Conservation (phyloP, 2,329 filamentous ascomycete species). For the Xylariaceae sp. region DNA sequence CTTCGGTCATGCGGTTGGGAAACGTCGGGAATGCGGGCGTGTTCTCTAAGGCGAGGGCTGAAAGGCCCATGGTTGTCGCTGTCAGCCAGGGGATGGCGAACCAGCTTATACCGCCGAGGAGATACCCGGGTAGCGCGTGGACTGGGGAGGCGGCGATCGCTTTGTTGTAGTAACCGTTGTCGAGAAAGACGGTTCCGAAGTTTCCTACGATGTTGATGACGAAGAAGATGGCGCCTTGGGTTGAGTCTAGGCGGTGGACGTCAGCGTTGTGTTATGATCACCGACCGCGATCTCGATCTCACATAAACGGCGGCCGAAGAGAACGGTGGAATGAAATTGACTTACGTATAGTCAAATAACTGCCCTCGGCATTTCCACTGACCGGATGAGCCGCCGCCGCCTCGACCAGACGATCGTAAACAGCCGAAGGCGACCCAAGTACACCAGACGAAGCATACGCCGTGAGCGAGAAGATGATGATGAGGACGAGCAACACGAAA, state of each 20-base stretch:
- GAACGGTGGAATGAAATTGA: not conserved
- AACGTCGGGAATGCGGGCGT: conserved; percentile 67
- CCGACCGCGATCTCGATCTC: not conserved
- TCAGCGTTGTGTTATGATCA: conserved; percentile 2
- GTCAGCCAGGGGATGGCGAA: conserved; percentile 90
- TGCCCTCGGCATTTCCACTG: conserved; percentile 71
- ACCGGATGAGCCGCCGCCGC: conserved; percentile 68
- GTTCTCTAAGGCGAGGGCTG: conserved; percentile 72
- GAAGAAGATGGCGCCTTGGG: conserved; percentile 81
- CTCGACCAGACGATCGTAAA: conserved; percentile 71
- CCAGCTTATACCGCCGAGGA: conserved; percentile 81
- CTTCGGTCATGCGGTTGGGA: conserved; percentile 62
- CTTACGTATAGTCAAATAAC: conserved; percentile 75
- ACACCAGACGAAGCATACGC: conserved; percentile 68
- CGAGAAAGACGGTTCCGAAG: conserved; percentile 78
- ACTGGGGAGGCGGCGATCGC: conserved; percentile 83
- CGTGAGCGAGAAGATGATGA: conserved; percentile 78
- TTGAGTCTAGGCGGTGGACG: conserved; percentile 39
- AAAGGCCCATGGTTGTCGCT: conserved; percentile 81
- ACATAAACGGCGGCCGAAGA: not conserved
- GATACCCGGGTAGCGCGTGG: conserved; percentile 80
- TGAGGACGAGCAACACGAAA: conserved; percentile 76
- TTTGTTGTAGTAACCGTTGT: conserved; percentile 90
- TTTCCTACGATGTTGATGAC: conserved; percentile 85
- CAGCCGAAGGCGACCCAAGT: conserved; percentile 67